Evolutionary conservation across 306 rosid genomes (phyloP).

Genomic region (apple (Malus domestica)): DNA sequence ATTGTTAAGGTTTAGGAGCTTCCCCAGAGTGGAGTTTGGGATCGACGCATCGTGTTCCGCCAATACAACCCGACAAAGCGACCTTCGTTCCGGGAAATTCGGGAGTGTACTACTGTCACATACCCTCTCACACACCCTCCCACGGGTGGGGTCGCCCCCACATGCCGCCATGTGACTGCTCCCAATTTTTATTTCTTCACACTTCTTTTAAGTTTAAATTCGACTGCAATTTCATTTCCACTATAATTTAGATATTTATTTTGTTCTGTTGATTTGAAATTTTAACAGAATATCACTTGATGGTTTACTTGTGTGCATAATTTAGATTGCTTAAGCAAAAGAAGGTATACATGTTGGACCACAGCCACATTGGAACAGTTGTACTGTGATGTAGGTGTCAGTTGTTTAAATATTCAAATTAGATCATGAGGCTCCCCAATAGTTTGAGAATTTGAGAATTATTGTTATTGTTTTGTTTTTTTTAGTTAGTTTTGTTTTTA

Average conservation of each 20-base stretch:
- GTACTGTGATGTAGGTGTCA: not conserved
- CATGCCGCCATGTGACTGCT: slow-evolving; percentile 48
- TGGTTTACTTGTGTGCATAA: not conserved
- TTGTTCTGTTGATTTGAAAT: not conserved
- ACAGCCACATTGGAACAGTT: not conserved
- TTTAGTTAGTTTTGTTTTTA: no score
- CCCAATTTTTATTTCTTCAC: slow-evolving; percentile 3
- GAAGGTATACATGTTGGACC: not conserved
- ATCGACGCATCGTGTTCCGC: slow-evolving; percentile 8
- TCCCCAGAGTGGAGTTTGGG: not conserved
- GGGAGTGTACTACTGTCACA: slow-evolving; percentile 32
- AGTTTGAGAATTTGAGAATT: no score
- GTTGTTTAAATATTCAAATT: not conserved
- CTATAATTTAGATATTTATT: not conserved
- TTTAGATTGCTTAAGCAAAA: not conserved
- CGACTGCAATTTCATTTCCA: not conserved
- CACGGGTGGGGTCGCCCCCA: slow-evolving; percentile 50
- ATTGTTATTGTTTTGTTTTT: no score
- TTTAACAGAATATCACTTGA: not conserved
- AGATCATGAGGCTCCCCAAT: not conserved
- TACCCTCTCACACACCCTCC: slow-evolving; percentile 9
- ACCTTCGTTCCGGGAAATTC: slow-evolving; percentile 47
- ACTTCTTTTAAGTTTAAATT: not conserved
- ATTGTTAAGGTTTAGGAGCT: not conserved
- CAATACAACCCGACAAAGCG: slow-evolving; percentile 33